Evolutionary conservation across 129 eudicot species (phyloP), one percentile per base, ranked within the genome.

Genomic region (Calendula officinalis): DNA sequence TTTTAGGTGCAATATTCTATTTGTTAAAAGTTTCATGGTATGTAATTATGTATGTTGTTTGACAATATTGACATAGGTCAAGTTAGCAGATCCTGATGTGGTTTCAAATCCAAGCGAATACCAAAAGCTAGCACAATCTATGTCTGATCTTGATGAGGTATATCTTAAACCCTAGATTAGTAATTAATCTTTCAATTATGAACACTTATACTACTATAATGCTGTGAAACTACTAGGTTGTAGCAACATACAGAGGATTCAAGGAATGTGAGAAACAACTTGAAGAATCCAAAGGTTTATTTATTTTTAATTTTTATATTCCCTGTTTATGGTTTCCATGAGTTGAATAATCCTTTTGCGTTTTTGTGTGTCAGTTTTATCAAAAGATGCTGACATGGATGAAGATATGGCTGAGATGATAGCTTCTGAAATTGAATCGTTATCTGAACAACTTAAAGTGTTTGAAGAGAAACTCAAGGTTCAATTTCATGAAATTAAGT

Each of bases 371-470:
- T 56, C 73, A 94, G 99, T 80, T 73, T 67, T 94, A 78, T 85
- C 88, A 3, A 81, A 80, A 67, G 99, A 94, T 69, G 94, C 75
- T 1, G 96, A 78, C n/a, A 41, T 53, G 16, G 99, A 88, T 66
- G 90, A 84, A 57, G 99, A 89, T 47, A 94, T 94, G 99, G 88
- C 84, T 14, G 92, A 86, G 81, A 94, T 94, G 99, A 86, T 94
- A 14, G 79, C 81, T 70, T 83, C 80, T 17, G 99, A 94, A 83
- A 68, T 94, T 72, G 87, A 86, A 64, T 72, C 72, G 44, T 77
- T 94, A 65, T 73, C 84, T 39, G 74, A 72, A 34, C 87, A 86
- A 77, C 75, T 81, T 41, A 67, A 78, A 52, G 81, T 67, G 60
- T 84, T 73, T 7, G 99, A 94, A 81, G 90, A 83, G 73, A 80